Evolutionary conservation across 1,139 yeast genomes (phyloP).

Genomic region (Sugiyamaella neomexicana): DNA sequence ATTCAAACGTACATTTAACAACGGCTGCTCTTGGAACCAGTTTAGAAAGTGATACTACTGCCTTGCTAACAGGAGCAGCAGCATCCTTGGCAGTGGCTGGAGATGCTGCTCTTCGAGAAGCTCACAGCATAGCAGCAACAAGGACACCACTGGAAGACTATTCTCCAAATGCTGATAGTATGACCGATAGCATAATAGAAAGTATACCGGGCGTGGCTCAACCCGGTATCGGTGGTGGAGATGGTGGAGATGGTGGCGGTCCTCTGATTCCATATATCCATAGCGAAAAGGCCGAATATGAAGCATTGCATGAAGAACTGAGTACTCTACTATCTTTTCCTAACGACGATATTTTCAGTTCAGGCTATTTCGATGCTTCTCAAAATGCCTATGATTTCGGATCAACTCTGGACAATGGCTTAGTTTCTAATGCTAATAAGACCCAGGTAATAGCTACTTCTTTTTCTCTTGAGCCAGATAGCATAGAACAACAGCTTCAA

Average conservation of each 20-base stretch:
- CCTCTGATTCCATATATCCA: conserved; percentile 6
- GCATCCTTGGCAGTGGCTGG: conserved; percentile 4
- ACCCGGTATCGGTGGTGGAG: background rate
- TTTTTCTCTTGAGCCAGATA: background rate
- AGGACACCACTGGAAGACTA: conserved; percentile 3
- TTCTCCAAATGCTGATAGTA: conserved; percentile 8
- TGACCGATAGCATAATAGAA: conserved; percentile 3
- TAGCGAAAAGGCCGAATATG: conserved; percentile 23
- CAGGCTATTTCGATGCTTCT: conserved; percentile 8
- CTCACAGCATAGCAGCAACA: background rate
- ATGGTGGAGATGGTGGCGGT: background rate
- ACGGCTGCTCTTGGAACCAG: background rate
- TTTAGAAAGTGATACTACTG: background rate
- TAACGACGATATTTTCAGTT: conserved; percentile 9
- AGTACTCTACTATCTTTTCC: conserved; percentile 18
- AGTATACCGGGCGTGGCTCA: background rate
- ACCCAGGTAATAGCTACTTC: background rate
- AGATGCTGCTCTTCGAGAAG: conserved; percentile 9
- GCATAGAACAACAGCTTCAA: conserved; percentile 13
- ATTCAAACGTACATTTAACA: background rate
- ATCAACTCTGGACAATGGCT: background rate
- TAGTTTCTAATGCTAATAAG: background rate
- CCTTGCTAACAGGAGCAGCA: conserved; percentile 9
- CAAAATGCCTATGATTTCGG: conserved; percentile 2
- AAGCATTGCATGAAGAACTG: conserved; percentile 24